Evolutionary conservation across 2,329 filamentous ascomycete genomes (phyloP), one percentile per base, ranked within the genome.

Genomic region (Conoideocrella luteorostrata): DNA sequence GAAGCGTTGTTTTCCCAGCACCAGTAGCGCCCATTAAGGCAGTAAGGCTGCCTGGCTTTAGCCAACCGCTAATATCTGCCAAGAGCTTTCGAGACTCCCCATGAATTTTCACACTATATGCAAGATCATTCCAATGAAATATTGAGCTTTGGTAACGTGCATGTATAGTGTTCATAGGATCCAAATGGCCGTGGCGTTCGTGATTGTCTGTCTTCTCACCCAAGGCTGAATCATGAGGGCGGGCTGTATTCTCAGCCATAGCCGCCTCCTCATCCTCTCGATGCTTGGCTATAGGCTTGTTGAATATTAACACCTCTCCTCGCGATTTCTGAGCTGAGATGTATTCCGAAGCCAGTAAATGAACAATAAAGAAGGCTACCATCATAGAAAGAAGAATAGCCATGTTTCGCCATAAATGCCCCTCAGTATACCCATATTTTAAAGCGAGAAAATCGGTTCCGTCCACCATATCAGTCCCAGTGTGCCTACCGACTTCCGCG

Each of bases 31-130:
- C 84, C 86, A 91, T 91, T 1, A 90, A 72, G 7, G 86, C 87
- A 9, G 86, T 90, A 39, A 90, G 65, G 41, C 84, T 89, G 24
- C 87, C 87, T 1, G 88, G 87, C 48, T 87, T 85, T 34, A 93
- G 86, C 72, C 83, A 91, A n/a, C 87, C 87, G 53, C 90, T 82
- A 1, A 91, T 82, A 47, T 88, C 74, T 47, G 89, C 78, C 17
- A 93, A 67, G 43, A 93, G 75, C 39, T 80, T 77, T 17, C 84
- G n/a, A n/a, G n/a, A n/a, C n/a, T n/a, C n/a, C n/a, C n/a, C n/a
- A n/a, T n/a, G n/a, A n/a, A n/a, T n/a, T n/a, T n/a, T n/a, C n/a
- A n/a, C n/a, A n/a, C n/a, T n/a, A n/a, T n/a, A n/a, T n/a, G n/a
- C n/a, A n/a, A n/a, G n/a, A n/a, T n/a, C n/a, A n/a, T n/a, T n/a